A percentile compares a stretch with the other conserved stretches of the same genome.
phyloP scores from a whole-genome alignment of 1,284 basidiomycete species.

The Ustanciosporium gigantosporum region DNA sequence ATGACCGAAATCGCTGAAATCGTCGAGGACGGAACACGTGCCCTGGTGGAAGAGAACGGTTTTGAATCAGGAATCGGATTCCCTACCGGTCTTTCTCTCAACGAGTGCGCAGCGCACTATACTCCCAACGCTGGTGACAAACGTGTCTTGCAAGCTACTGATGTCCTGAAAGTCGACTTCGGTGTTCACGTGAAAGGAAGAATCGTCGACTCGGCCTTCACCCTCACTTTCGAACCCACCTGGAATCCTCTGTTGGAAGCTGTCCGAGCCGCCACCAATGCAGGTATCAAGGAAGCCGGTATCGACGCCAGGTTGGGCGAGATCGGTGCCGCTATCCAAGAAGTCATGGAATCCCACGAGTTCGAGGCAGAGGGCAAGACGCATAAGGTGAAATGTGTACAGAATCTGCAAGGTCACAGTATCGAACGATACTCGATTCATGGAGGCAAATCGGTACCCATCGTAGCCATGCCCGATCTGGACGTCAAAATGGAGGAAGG shows the following conservation, averaged over 20 bases:
- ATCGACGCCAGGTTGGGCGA: constrained; percentile 95
- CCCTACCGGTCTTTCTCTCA: constrained; percentile 93
- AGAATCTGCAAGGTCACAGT: constrained; percentile 60
- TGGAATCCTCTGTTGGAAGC: constrained; percentile 88
- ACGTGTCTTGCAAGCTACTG: constrained; percentile 78
- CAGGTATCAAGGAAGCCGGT: constrained; percentile 76
- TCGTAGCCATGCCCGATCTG: constrained; percentile 79
- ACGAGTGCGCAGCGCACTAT: constrained; percentile 95
- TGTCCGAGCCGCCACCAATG: constrained; percentile 90
- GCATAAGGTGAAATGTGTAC: constrained; percentile 65
- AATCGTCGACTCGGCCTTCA: constrained; percentile 95
- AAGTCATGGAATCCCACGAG: constrained; percentile 99
- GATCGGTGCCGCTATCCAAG: constrained; percentile 88
- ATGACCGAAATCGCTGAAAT: constrained; percentile 93
- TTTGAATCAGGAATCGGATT: constrained; percentile 86
- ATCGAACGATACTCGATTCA: constrained; percentile 58
- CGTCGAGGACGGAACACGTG: constrained; percentile 77
- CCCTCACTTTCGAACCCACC: constrained; percentile 82
- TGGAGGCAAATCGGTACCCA: constrained; percentile 77
- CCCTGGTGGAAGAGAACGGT: constrained; percentile 81
- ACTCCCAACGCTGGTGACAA: constrained; percentile 95
- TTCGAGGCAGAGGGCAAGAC: constrained; percentile 86
- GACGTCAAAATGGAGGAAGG: constrained; percentile 98
- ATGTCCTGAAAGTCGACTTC: constrained; percentile 96
- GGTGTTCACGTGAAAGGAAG: constrained; percentile 94